A percentile compares a stretch with the other conserved stretches of the same genome.
Conservation (phyloP, 2,329 filamentous ascomycete species). For the Myriosclerotinia curreyana region DNA sequence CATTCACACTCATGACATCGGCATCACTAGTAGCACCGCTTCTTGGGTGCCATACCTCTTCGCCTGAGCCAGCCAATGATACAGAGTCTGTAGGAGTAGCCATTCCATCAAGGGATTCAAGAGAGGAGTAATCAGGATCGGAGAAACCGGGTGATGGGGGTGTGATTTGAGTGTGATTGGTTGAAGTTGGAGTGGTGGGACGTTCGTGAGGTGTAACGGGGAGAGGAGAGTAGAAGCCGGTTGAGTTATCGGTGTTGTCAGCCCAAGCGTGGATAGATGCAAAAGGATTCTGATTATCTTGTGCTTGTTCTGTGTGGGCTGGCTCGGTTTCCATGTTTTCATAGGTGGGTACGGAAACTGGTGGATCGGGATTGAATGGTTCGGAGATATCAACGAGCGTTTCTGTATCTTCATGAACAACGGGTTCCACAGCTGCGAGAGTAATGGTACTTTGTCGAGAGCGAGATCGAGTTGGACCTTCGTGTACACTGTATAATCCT, state of each 20-base stretch:
- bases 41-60: constrained; percentile 42
- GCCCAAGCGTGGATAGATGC: constrained; percentile 65
- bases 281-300: constrained; percentile 50
- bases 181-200: constrained; percentile 37
- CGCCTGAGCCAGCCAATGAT: constrained; percentile 52
- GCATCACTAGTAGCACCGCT: constrained; percentile 45
- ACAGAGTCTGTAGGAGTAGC: constrained; percentile 58
- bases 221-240: constrained; percentile 59
- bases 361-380: constrained; percentile 29
- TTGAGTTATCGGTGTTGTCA: constrained; percentile 40
- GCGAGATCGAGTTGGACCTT: constrained; percentile 25
- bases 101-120: constrained; percentile 41
- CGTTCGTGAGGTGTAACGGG: constrained; percentile 45
- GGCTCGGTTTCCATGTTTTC: constrained; percentile 34
- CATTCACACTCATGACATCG: constrained; percentile 59
- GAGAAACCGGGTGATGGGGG: constrained; percentile 32
- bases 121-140: constrained; percentile 28
- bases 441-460: constrained; percentile 29
- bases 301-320: constrained; percentile 50
- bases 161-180: constrained; percentile 20
- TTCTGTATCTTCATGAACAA: constrained; percentile 23
- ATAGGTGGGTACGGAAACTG: constrained; percentile 32
- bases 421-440: constrained; percentile 21
- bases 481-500: constrained; percentile 38
- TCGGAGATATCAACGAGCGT: constrained; percentile 37